A percentile compares a stretch with the other conserved stretches of the same genome.
Conservation (phyloP, 805 yeast species). For the Saccharomycopsis sp. region DNA sequence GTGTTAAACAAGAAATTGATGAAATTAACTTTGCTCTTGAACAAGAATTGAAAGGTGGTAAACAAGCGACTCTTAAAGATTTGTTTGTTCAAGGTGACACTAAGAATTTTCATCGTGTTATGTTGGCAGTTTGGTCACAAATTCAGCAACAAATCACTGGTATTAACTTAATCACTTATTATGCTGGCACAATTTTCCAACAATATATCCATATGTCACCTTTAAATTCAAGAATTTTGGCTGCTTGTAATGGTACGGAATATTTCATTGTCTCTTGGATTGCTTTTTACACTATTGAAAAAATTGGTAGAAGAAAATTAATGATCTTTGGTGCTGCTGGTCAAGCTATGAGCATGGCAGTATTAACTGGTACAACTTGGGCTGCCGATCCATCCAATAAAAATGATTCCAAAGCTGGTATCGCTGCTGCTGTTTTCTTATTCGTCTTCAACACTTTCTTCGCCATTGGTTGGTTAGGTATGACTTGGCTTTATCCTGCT, state of each 20-base stretch:
- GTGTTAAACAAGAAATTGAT: conserved; percentile 9
- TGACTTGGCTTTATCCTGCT: conserved; percentile 59
- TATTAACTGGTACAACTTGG: conserved; percentile 31
- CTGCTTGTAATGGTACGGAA: conserved; percentile 57
- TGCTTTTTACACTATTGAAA: conserved; percentile 51
- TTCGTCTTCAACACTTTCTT: conserved; percentile 45
- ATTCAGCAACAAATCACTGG: conserved; percentile 68
- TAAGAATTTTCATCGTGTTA: conserved; percentile 54
- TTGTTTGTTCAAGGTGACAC: conserved; percentile 42
- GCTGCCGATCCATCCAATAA: conserved; percentile 36
- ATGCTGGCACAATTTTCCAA: conserved; percentile 50
- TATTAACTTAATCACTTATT: conserved; percentile 62
- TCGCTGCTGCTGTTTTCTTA: conserved; percentile 61
- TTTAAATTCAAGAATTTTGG: conserved; percentile 51
- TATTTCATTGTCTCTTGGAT: conserved; percentile 50
- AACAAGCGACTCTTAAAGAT: conserved; percentile 29
- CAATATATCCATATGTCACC: conserved; percentile 43
- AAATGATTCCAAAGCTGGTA: conserved; percentile 33
- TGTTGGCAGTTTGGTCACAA: conserved; percentile 57
- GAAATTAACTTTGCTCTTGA: conserved; percentile 5
- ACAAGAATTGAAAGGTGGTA: neutral
- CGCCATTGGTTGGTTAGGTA: conserved; percentile 34
- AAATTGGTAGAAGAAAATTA: conserved; percentile 61
- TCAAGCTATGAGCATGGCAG: conserved; percentile 41
- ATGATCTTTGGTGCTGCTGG: conserved; percentile 45